A percentile compares a stretch with the other conserved stretches of the same genome.
These are phyloP conservation scores for Rubia occidens DNA, from an alignment of 305 asterid species.

Conservation along the genomic window DNA sequence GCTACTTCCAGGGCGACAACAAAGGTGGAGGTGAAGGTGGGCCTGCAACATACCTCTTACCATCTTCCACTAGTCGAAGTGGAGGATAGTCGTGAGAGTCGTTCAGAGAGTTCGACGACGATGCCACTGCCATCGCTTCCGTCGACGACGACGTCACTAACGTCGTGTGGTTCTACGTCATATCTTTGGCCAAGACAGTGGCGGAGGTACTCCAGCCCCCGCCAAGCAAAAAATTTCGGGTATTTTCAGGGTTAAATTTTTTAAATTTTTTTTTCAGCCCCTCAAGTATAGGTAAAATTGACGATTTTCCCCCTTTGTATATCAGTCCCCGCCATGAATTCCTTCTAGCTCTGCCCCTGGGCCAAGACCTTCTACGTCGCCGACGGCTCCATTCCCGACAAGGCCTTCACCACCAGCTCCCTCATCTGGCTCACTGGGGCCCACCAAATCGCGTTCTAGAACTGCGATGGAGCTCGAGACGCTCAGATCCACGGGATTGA, in stretches of 20 bases:
- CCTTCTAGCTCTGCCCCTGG: too few species aligned
- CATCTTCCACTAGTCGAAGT: constrained; percentile 16
- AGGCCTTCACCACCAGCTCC: constrained; percentile 25
- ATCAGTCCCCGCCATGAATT: too few species aligned
- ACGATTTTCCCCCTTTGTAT: too few species aligned
- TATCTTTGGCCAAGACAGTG: constrained; percentile 50
- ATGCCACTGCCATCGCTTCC: not conserved
- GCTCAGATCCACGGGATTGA: constrained; percentile 10
- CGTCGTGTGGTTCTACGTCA: constrained; percentile 76
- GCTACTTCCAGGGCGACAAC: constrained; percentile 23
- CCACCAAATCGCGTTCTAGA: not conserved
- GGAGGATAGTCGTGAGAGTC: constrained; percentile 27
- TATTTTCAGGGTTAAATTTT: too few species aligned
- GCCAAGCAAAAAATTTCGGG: too few species aligned
- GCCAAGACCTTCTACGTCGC: constrained; percentile 36
- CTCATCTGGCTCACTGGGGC: constrained; percentile 8
- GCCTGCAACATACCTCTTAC: not conserved
- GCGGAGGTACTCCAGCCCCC: too few species aligned
- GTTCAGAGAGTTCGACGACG: constrained; percentile 15
- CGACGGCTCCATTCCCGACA: constrained; percentile 43
- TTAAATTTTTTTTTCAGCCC: too few species aligned
- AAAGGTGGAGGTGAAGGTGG: too few species aligned
- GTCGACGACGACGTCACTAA: constrained; percentile 46
- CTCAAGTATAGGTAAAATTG: too few species aligned
- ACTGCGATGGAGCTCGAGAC: constrained; percentile 5